Evolutionary conservation across 805 yeast genomes (phyloP).

Genomic region (Cephaloascus albidus): DNA sequence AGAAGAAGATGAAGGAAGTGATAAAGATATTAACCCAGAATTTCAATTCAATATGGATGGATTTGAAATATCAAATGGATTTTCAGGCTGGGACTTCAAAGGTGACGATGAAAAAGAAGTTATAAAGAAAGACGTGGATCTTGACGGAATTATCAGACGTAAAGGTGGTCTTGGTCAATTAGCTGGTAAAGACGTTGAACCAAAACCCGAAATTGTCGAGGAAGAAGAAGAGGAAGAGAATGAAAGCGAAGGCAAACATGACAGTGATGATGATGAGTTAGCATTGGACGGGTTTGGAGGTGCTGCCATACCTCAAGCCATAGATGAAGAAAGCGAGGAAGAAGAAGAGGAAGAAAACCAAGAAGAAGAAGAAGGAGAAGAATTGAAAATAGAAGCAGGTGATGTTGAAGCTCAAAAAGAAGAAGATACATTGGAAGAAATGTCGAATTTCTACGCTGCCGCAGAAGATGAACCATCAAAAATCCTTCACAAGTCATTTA

Average conservation of each 20-base stretch:
- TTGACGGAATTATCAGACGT: constrained; percentile 78
- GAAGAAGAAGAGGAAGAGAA: constrained; percentile 24
- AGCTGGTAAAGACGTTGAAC: constrained; percentile 32
- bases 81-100: constrained; percentile 82
- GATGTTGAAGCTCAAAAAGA: constrained; percentile 21
- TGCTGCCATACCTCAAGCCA: constrained; percentile 17
- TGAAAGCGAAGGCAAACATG: constrained; percentile 16
- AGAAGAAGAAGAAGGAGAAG: constrained; percentile 16
- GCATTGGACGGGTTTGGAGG: constrained; percentile 34
- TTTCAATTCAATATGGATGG: constrained; percentile 65
- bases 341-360: constrained; percentile 21
- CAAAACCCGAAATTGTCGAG: constrained; percentile 5
- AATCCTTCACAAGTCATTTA: constrained; percentile 55
- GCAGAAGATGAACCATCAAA: constrained; percentile 38
- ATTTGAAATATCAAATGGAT: constrained; percentile 33
- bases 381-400: constrained; percentile 9
- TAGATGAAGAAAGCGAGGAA: constrained; percentile 16
- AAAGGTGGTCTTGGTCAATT: constrained; percentile 68
- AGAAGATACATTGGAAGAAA: constrained; percentile 72
- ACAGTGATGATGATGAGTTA: constrained; percentile 27
- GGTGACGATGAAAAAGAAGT: constrained; percentile 27
- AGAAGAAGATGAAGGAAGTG: constrained; percentile 23
- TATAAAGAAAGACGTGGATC: constrained; percentile 58
- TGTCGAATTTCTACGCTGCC: constrained; percentile 67
- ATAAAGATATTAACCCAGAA: constrained; percentile 62